Evolutionary conservation across 768 basidiomycete species (phyloP).

Genomic region (Rubroboletus satanas): DNA sequence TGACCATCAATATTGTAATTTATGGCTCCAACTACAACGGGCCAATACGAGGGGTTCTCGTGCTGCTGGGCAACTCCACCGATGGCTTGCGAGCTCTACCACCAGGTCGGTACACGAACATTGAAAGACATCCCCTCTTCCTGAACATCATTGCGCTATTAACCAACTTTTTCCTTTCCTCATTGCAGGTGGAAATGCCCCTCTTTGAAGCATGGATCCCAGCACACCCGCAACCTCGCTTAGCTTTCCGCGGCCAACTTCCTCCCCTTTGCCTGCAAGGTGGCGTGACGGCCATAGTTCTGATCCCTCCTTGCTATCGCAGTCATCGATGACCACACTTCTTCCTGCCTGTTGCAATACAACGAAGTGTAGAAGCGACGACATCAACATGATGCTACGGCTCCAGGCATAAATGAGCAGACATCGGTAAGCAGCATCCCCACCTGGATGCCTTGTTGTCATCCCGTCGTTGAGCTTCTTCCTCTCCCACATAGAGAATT

Average conservation of each 20-base stretch:
- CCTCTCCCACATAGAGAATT: slow-evolving; percentile 19
- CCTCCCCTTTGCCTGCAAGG: slow-evolving; percentile 28
- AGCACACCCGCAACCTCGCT: slow-evolving; percentile 25
- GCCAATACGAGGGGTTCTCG: not conserved
- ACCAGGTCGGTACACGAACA: slow-evolving; percentile 5
- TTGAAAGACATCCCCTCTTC: slow-evolving; percentile 11
- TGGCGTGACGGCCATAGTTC: slow-evolving; percentile 17
- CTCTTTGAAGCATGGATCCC: slow-evolving; percentile 18
- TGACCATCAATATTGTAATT: slow-evolving; percentile 2
- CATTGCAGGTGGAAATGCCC: slow-evolving; percentile 14
- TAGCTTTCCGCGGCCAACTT: slow-evolving; percentile 21
- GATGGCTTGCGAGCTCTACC: not conserved
- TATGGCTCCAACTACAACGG: slow-evolving; percentile 5
- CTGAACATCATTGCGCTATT: slow-evolving; percentile 5
- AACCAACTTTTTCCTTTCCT: slow-evolving; percentile 3
- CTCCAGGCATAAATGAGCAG: slow-evolving; percentile 22
- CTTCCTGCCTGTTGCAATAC: slow-evolving; percentile 24
- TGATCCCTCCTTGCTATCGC: slow-evolving; percentile 24
- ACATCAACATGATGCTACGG: slow-evolving; percentile 28
- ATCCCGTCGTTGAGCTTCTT: slow-evolving; percentile 13
- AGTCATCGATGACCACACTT: slow-evolving; percentile 20
- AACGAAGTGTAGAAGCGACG: slow-evolving; percentile 24
- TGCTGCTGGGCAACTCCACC: not conserved
- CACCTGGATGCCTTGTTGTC: slow-evolving; percentile 7
- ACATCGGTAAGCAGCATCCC: slow-evolving; percentile 21